Base-by-base conservation (phyloP, 169 alveolate species). In the Babesia bovis region DNA sequence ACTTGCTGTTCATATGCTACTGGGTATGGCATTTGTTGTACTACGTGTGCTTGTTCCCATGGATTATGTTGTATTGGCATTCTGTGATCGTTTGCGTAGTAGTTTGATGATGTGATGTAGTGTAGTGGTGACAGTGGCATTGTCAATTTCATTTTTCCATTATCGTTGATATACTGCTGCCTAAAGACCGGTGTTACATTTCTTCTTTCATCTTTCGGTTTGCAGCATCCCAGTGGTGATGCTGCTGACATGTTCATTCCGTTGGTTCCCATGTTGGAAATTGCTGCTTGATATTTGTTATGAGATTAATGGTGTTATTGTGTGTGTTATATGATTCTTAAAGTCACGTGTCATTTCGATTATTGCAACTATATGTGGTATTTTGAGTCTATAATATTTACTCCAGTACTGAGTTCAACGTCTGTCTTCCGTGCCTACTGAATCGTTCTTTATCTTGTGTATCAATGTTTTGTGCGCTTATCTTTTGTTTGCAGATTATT, bases 71-170 rank as follows among this genome's bases (percentile, higher is more conserved):
- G 38, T 0, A 1, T 44, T 13, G 66, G 66, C 32, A 61, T 19
- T 26, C 87, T 4, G 21, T 23, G 32, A 59, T 78, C 87, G 65
- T 78, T 56, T 28, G 61, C 70, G 42, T 67, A 66, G 23, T 50
- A 45, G n/a, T 36, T 57, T 4, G 87, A 36, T 12, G 50, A 1
- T 5, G 82, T 68, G 0, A 78, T 67, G 65, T 78, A 78, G 52
- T 78, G 87, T 58, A 78, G 19, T 26, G 87, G 87, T 67, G 87
- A 78, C 32, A 69, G 40, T 21, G 87, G 87, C 82, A 78, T 61
- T 28, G 78, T 55, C 51, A 78, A 50, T 38, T 68, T 78, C 41
- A 78, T 69, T 38, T 68, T 45, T 23, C 87, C 87, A 33, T 61
- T 61, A 2, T 78, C 83, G 35, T 35, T 78, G 42, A 78, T 45